These are phyloP conservation scores for Solanum habrochaites DNA, from an alignment of 257 asterid genomes.

Conservation along the genomic window DNA sequence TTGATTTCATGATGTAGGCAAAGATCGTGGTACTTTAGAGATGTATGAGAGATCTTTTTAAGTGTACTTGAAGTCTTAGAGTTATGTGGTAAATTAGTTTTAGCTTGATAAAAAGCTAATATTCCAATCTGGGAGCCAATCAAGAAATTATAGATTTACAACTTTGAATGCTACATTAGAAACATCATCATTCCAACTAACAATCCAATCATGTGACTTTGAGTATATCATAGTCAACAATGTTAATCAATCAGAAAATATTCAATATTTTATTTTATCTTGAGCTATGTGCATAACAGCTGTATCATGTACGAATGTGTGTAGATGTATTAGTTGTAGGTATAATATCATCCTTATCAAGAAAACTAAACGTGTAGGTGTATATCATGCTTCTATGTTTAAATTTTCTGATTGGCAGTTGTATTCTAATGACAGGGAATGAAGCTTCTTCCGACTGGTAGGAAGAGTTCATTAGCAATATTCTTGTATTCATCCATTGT, in stretches of 20 bases:
- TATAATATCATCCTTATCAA: neutral
- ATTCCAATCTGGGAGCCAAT: neutral
- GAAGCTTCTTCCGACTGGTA: slow-evolving; percentile 95
- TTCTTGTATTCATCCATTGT: slow-evolving; percentile 68
- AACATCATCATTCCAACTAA: neutral
- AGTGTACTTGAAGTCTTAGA: neutral
- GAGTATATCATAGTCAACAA: neutral
- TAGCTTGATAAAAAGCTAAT: neutral
- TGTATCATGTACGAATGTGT: neutral
- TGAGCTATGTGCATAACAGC: neutral
- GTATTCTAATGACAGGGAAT: slow-evolving; percentile 55
- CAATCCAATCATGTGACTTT: neutral
- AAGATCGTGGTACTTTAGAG: neutral
- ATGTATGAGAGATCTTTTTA: neutral
- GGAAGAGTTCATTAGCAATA: slow-evolving; percentile 61
- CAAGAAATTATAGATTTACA: neutral
- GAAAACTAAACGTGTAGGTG: neutral
- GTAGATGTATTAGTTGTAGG: neutral
- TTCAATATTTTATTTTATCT: neutral
- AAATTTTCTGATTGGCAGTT: neutral
- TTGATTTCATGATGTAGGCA: neutral
- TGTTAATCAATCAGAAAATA: neutral
- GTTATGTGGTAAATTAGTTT: neutral
- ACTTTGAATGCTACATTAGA: neutral
- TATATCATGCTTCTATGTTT: neutral